These are phyloP conservation scores for Ceratobasidium theobromae DNA, from an alignment of 1,284 basidiomycete genomes.

Conservation along the genomic window DNA sequence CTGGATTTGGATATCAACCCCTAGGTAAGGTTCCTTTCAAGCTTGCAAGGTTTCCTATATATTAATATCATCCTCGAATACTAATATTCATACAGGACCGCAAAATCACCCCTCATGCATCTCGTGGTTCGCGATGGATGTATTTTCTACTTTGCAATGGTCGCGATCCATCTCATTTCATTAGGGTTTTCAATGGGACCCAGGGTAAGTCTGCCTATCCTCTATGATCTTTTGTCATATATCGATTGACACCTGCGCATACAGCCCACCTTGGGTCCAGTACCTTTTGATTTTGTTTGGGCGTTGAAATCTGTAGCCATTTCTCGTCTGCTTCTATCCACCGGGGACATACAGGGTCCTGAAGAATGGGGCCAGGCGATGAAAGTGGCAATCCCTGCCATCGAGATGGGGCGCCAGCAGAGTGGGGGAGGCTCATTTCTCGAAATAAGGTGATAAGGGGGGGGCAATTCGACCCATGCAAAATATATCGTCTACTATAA, in stretches of 20 bases:
- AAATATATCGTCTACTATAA: too few species aligned
- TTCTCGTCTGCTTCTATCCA: not conserved
- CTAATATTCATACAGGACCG: not conserved
- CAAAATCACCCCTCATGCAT: not conserved
- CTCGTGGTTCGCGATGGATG: constrained; percentile 1
- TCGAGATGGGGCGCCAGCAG: not conserved
- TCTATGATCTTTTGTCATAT: too few species aligned
- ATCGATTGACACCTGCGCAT: not conserved
- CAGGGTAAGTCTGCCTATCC: too few species aligned
- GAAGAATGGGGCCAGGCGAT: constrained; percentile 1
- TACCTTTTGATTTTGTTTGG: constrained; percentile 1
- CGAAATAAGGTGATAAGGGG: too few species aligned
- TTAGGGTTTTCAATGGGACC: too few species aligned
- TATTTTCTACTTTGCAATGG: not conserved
- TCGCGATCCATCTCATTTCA: too few species aligned
- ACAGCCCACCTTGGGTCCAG: not conserved
- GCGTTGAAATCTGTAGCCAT: not conserved
- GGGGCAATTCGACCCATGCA: too few species aligned
- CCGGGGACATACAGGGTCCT: not conserved
- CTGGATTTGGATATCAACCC: not conserved
- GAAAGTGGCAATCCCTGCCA: not conserved
- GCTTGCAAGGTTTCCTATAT: too few species aligned
- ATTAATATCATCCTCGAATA: too few species aligned
- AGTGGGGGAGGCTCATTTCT: too few species aligned
- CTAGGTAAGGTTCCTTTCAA: too few species aligned